phyloP scores from a whole-genome alignment of 352 stramenopile species.

The Pythium grandisporangium region DNA sequence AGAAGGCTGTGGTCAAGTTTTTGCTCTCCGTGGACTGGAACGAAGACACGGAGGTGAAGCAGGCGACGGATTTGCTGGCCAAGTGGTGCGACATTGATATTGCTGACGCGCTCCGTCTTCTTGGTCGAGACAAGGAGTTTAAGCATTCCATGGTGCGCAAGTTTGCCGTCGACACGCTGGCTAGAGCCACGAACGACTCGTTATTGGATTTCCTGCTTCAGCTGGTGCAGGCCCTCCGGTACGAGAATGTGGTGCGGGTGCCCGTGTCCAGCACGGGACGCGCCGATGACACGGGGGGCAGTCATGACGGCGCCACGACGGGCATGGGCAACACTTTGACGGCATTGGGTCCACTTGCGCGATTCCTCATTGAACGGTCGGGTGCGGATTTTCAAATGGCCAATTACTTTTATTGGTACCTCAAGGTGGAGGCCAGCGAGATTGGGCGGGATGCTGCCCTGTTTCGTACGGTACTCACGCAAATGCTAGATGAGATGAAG shows the following conservation, averaged over 20 bases:
- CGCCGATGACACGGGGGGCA: conserved; percentile 33
- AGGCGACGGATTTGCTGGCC: conserved; percentile 76
- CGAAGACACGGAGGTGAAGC: conserved; percentile 95
- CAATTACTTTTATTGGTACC: conserved; percentile 98
- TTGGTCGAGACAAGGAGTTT: conserved; percentile 89
- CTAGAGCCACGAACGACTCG: conserved; percentile 94
- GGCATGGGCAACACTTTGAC: conserved; percentile 38
- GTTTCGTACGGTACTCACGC: conserved; percentile 72
- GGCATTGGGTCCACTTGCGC: conserved; percentile 70
- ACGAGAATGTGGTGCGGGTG: too few relatives aligned
- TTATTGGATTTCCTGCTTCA: conserved; percentile 97
- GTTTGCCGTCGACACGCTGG: conserved; percentile 96
- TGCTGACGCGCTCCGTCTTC: conserved; percentile 95
- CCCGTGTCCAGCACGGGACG: too few relatives aligned
- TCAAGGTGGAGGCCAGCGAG: conserved; percentile 74
- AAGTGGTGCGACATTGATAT: conserved; percentile 94
- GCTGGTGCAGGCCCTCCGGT: conserved; percentile 96
- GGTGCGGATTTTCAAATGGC: conserved; percentile 93
- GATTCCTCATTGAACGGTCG: conserved; percentile 93
- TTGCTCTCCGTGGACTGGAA: conserved; percentile 98
- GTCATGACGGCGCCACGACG: too few relatives aligned
- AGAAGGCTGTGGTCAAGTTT: conserved; percentile 97
- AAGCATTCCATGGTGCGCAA: conserved; percentile 89
- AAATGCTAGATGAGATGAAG: conserved; percentile 93
- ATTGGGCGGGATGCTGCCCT: conserved; percentile 67